These are phyloP conservation scores for Ganoderma boninense DNA, from an alignment of 1,284 basidiomycete species.

Conservation along the genomic window DNA sequence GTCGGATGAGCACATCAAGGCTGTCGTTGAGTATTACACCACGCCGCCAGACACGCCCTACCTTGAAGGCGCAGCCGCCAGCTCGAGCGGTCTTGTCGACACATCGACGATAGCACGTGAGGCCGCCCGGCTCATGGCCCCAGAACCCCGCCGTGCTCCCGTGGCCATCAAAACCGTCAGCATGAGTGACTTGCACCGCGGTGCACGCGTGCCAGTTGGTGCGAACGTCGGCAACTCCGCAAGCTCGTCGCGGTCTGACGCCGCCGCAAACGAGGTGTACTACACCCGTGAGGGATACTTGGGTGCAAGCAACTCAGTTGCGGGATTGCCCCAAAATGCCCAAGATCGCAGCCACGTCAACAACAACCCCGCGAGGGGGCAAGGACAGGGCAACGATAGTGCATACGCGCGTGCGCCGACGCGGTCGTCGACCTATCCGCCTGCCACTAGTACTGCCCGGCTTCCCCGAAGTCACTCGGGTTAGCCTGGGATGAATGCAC, in stretches of 20 bases:
- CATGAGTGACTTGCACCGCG: neutral
- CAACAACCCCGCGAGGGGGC: neutral
- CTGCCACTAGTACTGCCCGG: no score
- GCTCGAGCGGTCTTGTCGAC: neutral
- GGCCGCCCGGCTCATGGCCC: neutral
- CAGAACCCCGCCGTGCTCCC: neutral
- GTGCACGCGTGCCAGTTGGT: neutral
- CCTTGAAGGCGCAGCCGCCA: neutral
- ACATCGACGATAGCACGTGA: neutral
- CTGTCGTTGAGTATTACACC: neutral
- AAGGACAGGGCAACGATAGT: neutral
- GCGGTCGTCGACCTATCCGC: no score
- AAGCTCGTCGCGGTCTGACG: neutral
- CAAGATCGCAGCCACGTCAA: neutral
- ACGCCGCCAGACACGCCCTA: neutral
- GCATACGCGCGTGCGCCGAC: no score
- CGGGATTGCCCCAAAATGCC: neutral
- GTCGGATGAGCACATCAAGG: neutral
- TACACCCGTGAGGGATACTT: neutral
- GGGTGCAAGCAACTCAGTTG: neutral
- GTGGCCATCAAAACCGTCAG: neutral
- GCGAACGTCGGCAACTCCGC: neutral
- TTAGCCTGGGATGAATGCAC: no score
- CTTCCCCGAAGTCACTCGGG: no score
- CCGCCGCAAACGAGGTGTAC: neutral